Evolutionary conservation across 352 stramenopile species (phyloP).

Genomic region (Globisporangium splendens): DNA sequence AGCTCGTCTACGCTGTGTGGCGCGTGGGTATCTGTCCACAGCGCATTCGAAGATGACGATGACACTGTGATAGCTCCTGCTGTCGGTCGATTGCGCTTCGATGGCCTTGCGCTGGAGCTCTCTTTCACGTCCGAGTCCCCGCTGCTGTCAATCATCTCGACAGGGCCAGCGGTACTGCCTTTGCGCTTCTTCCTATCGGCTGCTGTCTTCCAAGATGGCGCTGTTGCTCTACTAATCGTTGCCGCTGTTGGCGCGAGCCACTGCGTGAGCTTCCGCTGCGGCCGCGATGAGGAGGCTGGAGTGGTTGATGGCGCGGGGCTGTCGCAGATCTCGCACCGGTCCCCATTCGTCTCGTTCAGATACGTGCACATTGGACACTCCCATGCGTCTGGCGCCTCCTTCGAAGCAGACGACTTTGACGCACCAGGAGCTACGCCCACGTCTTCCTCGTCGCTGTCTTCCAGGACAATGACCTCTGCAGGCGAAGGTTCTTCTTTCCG

Average conservation of each 20-base stretch:
- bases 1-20: conserved; percentile 57
- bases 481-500: background rate
- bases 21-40: conserved; percentile 53
- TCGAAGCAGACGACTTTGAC: background rate
- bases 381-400: conserved; percentile 21
- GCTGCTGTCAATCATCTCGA: conserved; percentile 38
- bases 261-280: conserved; percentile 34
- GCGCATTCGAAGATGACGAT: conserved; percentile 3
- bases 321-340: conserved; percentile 40
- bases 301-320: conserved; percentile 15
- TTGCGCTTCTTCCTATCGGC: conserved; percentile 5
- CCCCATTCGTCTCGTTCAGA: conserved; percentile 26
- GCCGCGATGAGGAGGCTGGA: conserved; percentile 7
- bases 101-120: conserved; percentile 11
- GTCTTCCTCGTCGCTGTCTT: conserved; percentile 28
- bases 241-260: conserved; percentile 24
- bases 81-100: background rate
- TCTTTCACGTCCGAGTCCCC: conserved; percentile 20
- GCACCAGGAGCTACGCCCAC: conserved; percentile 11
- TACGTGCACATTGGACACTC: conserved; percentile 47
- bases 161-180: background rate
- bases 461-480: conserved; percentile 3
- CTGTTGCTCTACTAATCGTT: conserved; percentile 8
- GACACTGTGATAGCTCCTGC: background rate
- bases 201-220: background rate